Conservation (phyloP, 2,329 filamentous ascomycete genomes). For the Pseudonectria foliicola region DNA sequence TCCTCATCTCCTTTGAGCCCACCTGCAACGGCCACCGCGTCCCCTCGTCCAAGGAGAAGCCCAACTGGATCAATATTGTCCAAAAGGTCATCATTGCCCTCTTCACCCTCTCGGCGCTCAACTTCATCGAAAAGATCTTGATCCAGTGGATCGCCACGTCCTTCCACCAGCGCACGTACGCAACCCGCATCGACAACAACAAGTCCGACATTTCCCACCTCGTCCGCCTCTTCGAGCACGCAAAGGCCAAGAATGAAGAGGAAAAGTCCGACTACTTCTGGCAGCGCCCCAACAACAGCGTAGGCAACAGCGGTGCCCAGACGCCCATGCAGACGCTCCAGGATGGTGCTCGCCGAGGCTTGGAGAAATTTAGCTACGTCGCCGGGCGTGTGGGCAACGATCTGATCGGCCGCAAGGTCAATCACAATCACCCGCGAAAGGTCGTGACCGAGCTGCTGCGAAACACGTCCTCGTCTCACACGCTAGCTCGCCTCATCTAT, state of each 20-base stretch:
- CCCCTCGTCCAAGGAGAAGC: conserved; percentile 32
- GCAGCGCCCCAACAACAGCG: conserved; percentile 30
- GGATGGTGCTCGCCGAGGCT: conserved; percentile 65
- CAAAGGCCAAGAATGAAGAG: conserved; percentile 62
- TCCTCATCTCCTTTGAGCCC: conserved; percentile 78
- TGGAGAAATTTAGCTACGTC: conserved; percentile 76
- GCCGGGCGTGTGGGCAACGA: conserved; percentile 84
- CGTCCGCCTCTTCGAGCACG: conserved; percentile 57
- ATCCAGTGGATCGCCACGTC: conserved; percentile 92
- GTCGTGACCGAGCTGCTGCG: conserved; percentile 73
- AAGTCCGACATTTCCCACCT: conserved; percentile 72
- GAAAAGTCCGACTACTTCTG: conserved; percentile 39
- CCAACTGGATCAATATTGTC: conserved; percentile 66
- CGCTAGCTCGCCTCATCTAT: conserved; percentile 80
- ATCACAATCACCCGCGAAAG: conserved; percentile 72
- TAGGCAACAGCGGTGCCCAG: conserved; percentile 50
- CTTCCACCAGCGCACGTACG: conserved; percentile 87
- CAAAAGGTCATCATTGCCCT: conserved; percentile 82
- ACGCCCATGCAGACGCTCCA: conserved; percentile 71
- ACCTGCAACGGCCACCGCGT: conserved; percentile 60
- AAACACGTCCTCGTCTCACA: conserved; percentile 67
- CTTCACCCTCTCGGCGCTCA: conserved; percentile 73
- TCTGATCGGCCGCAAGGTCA: conserved; percentile 71
- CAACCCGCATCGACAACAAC: conserved; percentile 84
- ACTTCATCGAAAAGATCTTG: conserved; percentile 85